A percentile compares a stretch with the other conserved stretches of the same genome.
Evolutionary conservation across 2,329 filamentous ascomycete species (phyloP).

Genomic region (Huntiella savannae): DNA sequence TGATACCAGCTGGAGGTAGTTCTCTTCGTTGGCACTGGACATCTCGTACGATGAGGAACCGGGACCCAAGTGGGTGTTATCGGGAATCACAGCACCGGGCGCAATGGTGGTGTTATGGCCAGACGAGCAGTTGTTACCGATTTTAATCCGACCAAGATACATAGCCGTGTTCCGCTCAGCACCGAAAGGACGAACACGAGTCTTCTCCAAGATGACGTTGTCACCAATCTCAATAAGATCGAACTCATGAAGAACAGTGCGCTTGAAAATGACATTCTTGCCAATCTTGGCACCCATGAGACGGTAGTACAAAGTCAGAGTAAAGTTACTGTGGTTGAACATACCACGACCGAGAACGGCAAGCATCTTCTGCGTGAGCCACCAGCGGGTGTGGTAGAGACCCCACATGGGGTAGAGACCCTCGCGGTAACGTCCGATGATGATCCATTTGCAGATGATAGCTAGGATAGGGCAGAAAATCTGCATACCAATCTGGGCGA

Average conservation of each 20-base stretch:
- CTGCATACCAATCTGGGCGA: slow-evolving; percentile 23
- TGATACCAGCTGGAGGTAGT: slow-evolving; percentile 24
- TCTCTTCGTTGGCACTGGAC: slow-evolving; percentile 26
- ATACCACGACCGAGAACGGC: slow-evolving; percentile 28
- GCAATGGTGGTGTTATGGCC: slow-evolving; percentile 31
- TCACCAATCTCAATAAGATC: slow-evolving; percentile 36
- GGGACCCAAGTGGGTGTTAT: slow-evolving; percentile 32
- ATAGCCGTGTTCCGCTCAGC: slow-evolving; percentile 38
- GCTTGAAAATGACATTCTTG: slow-evolving; percentile 27
- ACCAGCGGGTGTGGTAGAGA: slow-evolving; percentile 37
- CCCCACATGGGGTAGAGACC: slow-evolving; percentile 42
- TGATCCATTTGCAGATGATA: slow-evolving; percentile 33
- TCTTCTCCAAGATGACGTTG: slow-evolving; percentile 26
- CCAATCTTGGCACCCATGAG: slow-evolving; percentile 35
- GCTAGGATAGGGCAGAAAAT: slow-evolving; percentile 25
- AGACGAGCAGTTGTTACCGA: slow-evolving; percentile 28
- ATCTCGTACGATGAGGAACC: slow-evolving; percentile 40
- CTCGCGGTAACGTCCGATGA: slow-evolving; percentile 32
- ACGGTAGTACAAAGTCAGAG: slow-evolving; percentile 27
- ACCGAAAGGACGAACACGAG: slow-evolving; percentile 32
- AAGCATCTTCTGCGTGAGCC: slow-evolving; percentile 35
- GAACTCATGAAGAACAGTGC: slow-evolving; percentile 31
- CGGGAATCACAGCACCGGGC: slow-evolving; percentile 28
- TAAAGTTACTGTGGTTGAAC: slow-evolving; percentile 23
- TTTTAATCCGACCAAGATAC: slow-evolving; percentile 32